Base-by-base conservation (phyloP, 2,329 filamentous ascomycete species). In the Alternaria sp. region DNA sequence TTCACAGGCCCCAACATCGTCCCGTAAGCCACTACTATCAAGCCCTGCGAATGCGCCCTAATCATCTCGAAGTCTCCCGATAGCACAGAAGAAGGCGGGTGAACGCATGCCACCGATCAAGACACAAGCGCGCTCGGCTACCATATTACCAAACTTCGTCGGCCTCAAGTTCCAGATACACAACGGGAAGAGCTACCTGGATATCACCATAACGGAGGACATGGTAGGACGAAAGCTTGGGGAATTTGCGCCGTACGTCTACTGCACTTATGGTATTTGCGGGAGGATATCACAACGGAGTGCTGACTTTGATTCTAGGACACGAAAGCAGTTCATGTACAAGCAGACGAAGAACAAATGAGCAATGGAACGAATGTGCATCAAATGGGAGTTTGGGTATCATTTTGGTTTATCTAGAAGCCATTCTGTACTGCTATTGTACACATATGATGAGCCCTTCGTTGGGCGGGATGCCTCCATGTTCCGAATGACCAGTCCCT, bases 211-310 rank as follows among this genome's bases (percentile, higher is more conserved):
- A 67, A 97, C 93, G 15, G 94, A 97, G 79, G 92, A 97, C 76
- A 97, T 97, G 94, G 94, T 97, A 53, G 94, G 94, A 57, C 91
- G 96, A 81, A 97, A 97, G 83, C 85, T 97, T 71, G 94, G 94
- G 73, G 94, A 97, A 82, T 97, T 97, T 80, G 90, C 93, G 66
- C 85, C 88, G 93, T 97, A 87, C 76, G 93, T 53, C 46, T 28
- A 26, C 25, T 26, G 25, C 25, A 26, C 25, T 26, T 26, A 26
- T 26, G 25, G 25, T 26, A 26, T 26, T 4, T 10, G 25, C 25
- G 25, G 8, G 25, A 32, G 7, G 19, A 1, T 2, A 10, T 8
- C 13, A 28, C 53, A 51, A 26, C 30, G 46, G 12, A 28, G 28
- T 10, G 47, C 57, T 72, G 40, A 72, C 59, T 10, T 13, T 12